phyloP scores from a whole-genome alignment of 2,329 filamentous ascomycete species.

The Chaetomium globosum region DNA sequence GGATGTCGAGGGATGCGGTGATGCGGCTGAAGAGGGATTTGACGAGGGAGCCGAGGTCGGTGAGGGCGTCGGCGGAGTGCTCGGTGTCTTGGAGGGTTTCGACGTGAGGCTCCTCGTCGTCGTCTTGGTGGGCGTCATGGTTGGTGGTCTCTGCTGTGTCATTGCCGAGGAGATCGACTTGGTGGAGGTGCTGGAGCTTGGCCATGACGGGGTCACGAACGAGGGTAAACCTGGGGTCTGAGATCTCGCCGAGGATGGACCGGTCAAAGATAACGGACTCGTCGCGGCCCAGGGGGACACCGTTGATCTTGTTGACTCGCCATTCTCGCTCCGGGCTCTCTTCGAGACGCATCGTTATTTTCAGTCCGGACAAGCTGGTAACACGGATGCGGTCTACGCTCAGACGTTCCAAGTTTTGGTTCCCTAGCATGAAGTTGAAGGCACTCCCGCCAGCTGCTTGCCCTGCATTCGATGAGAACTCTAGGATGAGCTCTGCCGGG shows the following conservation, averaged over 20 bases:
- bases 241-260: conserved; percentile 72
- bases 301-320: conserved; percentile 79
- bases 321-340: conserved; percentile 56
- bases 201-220: conserved; percentile 64
- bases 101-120: conserved; percentile 34
- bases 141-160: conserved; percentile 36
- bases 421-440: conserved; percentile 52
- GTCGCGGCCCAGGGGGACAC: conserved; percentile 79
- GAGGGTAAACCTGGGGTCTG: conserved; percentile 82
- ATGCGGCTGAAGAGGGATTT: conserved; percentile 51
- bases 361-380: conserved; percentile 59
- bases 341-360: conserved; percentile 69
- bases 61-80: conserved; percentile 20
- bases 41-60: conserved; percentile 48
- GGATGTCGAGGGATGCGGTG: conserved; percentile 48
- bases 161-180: conserved; percentile 74
- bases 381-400: conserved; percentile 52
- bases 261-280: conserved; percentile 82
- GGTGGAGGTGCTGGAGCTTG: conserved; percentile 49
- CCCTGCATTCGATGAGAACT: conserved; percentile 59
- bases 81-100: conserved; percentile 25
- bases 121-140: conserved; percentile 25
- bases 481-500: conserved; percentile 69
- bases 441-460: conserved; percentile 44
- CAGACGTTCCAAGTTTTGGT: conserved; percentile 53